A percentile compares a stretch with the other conserved stretches of the same genome.
Evolutionary conservation across 768 basidiomycete species (phyloP).

Genomic region (Lanmaoa rubissima): DNA sequence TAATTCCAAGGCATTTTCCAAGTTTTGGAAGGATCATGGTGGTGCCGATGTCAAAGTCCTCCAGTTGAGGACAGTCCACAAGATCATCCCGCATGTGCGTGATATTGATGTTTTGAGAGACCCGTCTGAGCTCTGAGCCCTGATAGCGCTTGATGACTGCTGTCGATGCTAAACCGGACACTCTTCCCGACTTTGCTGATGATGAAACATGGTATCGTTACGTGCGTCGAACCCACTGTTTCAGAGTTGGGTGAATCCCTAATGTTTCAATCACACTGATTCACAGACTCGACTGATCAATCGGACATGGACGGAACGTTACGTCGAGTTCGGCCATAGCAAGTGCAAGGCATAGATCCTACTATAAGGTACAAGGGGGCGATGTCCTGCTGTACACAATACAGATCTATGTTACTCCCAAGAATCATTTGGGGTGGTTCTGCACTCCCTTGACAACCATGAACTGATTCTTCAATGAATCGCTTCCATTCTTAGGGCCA

Average conservation of each 20-base stretch:
- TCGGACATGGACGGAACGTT: constrained; percentile 28
- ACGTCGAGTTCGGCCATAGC: constrained; percentile 19
- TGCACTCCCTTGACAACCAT: not conserved
- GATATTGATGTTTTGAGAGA: not conserved
- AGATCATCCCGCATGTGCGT: constrained; percentile 42
- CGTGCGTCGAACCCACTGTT: constrained; percentile 15
- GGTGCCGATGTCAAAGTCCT: constrained; percentile 22
- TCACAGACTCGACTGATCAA: constrained; percentile 19
- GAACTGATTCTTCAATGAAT: not conserved
- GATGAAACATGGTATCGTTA: constrained; percentile 35
- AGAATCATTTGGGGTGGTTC: not conserved
- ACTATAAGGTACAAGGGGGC: no score
- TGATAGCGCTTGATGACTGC: constrained; percentile 35
- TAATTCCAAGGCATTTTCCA: constrained; percentile 35
- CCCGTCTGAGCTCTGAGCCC: not conserved
- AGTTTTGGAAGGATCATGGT: constrained; percentile 33
- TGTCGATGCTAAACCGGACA: constrained; percentile 22
- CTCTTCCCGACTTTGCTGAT: constrained; percentile 35
- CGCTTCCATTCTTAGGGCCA: not conserved
- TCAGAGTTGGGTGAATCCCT: not conserved
- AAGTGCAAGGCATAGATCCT: constrained; percentile 7
- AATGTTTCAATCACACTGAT: not conserved
- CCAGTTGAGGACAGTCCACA: constrained; percentile 27
- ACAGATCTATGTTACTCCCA: not conserved
- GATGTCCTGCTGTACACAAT: not conserved